A percentile compares a stretch with the other conserved stretches of the same genome.
Evolutionary conservation across 2,329 filamentous ascomycete genomes (phyloP).

Genomic region (Dryadomyces quercus-mongolicae): DNA sequence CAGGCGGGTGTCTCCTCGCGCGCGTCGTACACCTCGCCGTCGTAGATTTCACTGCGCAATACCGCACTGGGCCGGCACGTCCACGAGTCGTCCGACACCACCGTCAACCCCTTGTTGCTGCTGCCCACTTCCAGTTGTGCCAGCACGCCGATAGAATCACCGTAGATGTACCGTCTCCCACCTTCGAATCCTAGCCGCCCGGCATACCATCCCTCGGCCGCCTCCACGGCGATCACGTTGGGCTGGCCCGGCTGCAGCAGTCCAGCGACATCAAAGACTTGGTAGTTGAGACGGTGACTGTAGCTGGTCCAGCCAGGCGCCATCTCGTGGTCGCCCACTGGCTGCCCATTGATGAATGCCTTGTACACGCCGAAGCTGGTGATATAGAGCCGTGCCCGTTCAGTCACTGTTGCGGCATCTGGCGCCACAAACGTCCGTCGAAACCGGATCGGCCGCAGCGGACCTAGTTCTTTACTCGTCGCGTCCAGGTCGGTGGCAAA

Average conservation of each 20-base stretch:
- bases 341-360: slow-evolving; percentile 22
- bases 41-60: slow-evolving; percentile 31
- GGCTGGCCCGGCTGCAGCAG: slow-evolving; percentile 10
- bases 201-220: slow-evolving; percentile 33
- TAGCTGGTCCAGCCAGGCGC: slow-evolving; percentile 32
- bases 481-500: slow-evolving; percentile 1
- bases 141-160: slow-evolving; percentile 10
- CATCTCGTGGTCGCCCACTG: slow-evolving; percentile 18
- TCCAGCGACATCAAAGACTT: slow-evolving; percentile 27
- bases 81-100: slow-evolving; percentile 6
- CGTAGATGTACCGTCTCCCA: slow-evolving; percentile 13
- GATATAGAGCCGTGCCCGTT: slow-evolving; percentile 21
- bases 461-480: not conserved
- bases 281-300: slow-evolving; percentile 25
- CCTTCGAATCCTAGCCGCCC: slow-evolving; percentile 16
- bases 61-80: slow-evolving; percentile 16
- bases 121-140: slow-evolving; percentile 7
- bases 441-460: slow-evolving; percentile 11
- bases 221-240: slow-evolving; percentile 26
- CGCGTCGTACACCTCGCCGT: slow-evolving; percentile 39
- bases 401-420: not conserved
- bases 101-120: slow-evolving; percentile 13
- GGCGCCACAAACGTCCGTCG: slow-evolving; percentile 5
- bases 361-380: slow-evolving; percentile 22
- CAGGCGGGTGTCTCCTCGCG: slow-evolving; percentile 11